Conservation (phyloP, 352 stramenopile species). For the Globisporangium okanoganense region DNA sequence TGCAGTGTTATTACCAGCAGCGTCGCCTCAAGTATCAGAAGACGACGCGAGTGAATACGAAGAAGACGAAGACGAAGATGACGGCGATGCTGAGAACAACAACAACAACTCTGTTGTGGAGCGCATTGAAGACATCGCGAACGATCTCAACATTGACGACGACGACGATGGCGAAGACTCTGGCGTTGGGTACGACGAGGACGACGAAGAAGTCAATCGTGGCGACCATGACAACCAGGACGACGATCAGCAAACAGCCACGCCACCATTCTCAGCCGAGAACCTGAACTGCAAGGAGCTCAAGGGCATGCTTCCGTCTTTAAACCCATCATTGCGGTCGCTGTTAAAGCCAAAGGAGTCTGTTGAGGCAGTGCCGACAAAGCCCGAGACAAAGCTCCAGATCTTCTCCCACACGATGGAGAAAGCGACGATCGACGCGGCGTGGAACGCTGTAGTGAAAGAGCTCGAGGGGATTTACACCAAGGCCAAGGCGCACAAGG, state of each 20-base stretch:
- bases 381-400: constrained; percentile 11
- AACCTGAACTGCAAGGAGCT: constrained; percentile 1
- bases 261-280: constrained; percentile 10
- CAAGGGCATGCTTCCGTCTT: constrained; percentile 6
- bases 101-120: constrained; percentile 8
- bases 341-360: not conserved
- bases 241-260: not conserved
- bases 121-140: constrained; percentile 3
- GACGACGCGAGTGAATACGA: not conserved
- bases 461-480: constrained; percentile 49
- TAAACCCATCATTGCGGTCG: constrained; percentile 9
- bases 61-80: not conserved
- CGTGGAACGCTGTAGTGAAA: constrained; percentile 46
- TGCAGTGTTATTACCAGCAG: not conserved
- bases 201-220: constrained; percentile 16
- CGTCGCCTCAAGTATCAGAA: not conserved
- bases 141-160: constrained; percentile 21
- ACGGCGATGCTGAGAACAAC: not conserved
- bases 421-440: constrained; percentile 41
- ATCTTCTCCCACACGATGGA: constrained; percentile 46
- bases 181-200: constrained; percentile 23
- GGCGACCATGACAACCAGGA: constrained; percentile 5
- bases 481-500: constrained; percentile 35
- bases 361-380: not conserved
- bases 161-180: constrained; percentile 25